Percentiles rank a stretch among this genome's conserved stretches.
These are phyloP conservation scores for Symbiodinium pilosum DNA, from an alignment of 73 alveolate species.

Conservation along the genomic window DNA sequence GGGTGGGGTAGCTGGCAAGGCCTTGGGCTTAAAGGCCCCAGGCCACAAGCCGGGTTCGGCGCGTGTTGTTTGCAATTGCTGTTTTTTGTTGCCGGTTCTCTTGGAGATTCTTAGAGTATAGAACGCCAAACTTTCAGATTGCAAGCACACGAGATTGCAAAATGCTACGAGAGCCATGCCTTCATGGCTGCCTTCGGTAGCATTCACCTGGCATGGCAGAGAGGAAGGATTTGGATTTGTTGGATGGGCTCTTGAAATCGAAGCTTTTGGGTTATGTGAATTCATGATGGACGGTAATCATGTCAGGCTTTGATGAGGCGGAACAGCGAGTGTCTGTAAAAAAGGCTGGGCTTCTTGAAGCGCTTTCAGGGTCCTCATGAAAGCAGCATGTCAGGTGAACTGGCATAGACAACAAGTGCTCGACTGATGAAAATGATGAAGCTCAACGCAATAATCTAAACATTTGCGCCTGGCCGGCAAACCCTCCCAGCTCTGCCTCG, in stretches of 20 bases:
- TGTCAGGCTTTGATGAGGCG: neutral
- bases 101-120: no score
- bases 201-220: neutral
- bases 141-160: no score
- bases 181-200: neutral
- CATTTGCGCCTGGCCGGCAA: neutral
- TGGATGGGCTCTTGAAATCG: neutral
- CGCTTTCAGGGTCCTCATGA: neutral
- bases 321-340: neutral
- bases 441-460: neutral
- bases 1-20: no score
- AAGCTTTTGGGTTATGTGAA: neutral
- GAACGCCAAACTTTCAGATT: no score
- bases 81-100: no score
- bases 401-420: neutral
- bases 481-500: neutral
- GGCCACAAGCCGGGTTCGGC: no score
- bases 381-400: neutral
- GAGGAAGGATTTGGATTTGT: neutral
- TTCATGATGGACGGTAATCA: neutral
- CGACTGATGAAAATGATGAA: neutral
- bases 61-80: no score
- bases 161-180: neutral
- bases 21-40: no score
- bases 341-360: neutral